A percentile compares a stretch with the other conserved stretches of the same genome.
phyloP scores from a whole-genome alignment of 73 alveolate species.

The Paramecium primaurelia region DNA sequence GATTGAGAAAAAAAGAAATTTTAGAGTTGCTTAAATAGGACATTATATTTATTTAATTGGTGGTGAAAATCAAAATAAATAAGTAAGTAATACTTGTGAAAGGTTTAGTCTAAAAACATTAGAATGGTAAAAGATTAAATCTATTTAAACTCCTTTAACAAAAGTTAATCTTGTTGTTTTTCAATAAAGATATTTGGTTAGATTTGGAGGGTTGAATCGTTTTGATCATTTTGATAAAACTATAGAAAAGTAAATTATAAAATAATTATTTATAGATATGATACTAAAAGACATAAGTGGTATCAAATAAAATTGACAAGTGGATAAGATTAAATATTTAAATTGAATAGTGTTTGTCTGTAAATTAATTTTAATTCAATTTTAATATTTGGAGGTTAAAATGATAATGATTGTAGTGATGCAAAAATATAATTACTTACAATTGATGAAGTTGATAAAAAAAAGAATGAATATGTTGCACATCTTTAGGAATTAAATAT shows the following conservation, averaged over 20 bases:
- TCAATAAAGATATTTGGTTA: background rate
- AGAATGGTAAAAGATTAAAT: background rate
- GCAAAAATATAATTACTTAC: background rate
- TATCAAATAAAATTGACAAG: background rate
- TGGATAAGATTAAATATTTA: background rate
- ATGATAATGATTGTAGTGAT: background rate
- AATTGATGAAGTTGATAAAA: background rate
- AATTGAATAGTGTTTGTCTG: background rate
- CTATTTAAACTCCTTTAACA: background rate
- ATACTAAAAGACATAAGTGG: constrained; percentile 24
- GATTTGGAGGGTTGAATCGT: constrained; percentile 26
- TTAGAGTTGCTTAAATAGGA: background rate
- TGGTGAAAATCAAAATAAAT: background rate
- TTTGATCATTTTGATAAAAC: constrained; percentile 25
- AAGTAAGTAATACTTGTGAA: background rate
- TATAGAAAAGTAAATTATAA: background rate
- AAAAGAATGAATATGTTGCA: background rate
- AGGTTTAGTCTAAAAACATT: background rate
- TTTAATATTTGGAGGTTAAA: constrained; percentile 1
- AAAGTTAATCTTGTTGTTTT: background rate
- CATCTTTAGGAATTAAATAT: background rate
- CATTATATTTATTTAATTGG: constrained; percentile 1
- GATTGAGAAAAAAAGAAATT: background rate
- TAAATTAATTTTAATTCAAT: background rate
- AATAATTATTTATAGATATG: background rate